Evolutionary conservation across 257 asterid genomes (phyloP).

Genomic region (Solanum paucissectum): DNA sequence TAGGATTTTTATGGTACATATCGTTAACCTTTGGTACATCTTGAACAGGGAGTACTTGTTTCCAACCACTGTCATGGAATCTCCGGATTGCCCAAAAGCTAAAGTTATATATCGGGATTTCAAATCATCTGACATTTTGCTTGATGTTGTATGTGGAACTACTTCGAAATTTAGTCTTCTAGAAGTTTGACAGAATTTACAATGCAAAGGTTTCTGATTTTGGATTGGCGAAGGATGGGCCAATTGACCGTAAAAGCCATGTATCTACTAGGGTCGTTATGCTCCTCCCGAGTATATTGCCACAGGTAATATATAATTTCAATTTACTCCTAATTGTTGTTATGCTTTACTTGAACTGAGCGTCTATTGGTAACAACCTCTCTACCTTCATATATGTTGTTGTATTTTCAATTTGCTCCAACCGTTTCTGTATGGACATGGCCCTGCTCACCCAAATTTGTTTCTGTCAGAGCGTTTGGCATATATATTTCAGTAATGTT

Average conservation of each 20-base stretch:
- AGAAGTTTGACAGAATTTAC: constrained; percentile 17
- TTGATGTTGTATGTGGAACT: constrained; percentile 25
- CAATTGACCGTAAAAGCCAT: constrained; percentile 23
- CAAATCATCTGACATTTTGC: constrained; percentile 27
- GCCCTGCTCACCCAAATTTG: not conserved
- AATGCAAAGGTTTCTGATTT: constrained; percentile 39
- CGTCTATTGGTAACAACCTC: not conserved
- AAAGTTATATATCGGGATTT: constrained; percentile 39
- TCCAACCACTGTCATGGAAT: constrained; percentile 32
- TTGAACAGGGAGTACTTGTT: constrained; percentile 23
- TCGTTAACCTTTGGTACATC: not conserved
- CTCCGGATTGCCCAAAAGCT: constrained; percentile 29
- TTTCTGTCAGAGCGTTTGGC: not conserved
- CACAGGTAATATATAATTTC: constrained; percentile 13
- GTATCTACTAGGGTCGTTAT: constrained; percentile 37
- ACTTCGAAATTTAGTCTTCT: not conserved
- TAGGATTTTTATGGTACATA: not conserved
- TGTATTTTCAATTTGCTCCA: not conserved
- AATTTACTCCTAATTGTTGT: not conserved
- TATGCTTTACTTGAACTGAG: not conserved
- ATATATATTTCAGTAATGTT: not conserved
- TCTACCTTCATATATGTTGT: not conserved
- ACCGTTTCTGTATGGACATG: not conserved
- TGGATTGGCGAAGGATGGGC: constrained; percentile 39
- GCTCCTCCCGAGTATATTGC: constrained; percentile 35